Evolutionary conservation across 140 eudicot species (phyloP).

Genomic region (Stevia rebaudiana): DNA sequence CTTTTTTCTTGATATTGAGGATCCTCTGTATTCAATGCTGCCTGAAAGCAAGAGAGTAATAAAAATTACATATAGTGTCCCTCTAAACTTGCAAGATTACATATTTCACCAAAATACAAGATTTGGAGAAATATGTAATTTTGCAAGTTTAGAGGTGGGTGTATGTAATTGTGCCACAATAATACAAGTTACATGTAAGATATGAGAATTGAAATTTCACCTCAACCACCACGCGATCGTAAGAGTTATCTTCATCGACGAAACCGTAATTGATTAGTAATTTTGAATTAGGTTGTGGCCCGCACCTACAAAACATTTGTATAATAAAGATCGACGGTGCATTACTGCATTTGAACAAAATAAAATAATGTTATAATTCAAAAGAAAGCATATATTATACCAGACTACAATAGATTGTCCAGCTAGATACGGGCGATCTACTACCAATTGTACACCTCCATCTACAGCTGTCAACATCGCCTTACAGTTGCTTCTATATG

Average conservation of each 20-base stretch:
- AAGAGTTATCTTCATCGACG: conserved; percentile 86
- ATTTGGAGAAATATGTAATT: too few species aligned
- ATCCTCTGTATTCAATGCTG: conserved; percentile 88
- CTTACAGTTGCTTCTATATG: conserved; percentile 69
- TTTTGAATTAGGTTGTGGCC: conserved; percentile 95
- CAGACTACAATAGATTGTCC: conserved; percentile 91
- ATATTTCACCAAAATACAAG: too few species aligned
- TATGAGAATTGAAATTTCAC: conserved; percentile 31
- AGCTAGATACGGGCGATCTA: conserved; percentile 79
- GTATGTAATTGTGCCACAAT: too few species aligned
- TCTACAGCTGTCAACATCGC: conserved; percentile 94
- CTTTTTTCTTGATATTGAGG: conserved; percentile 97
- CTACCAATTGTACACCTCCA: conserved; percentile 82
- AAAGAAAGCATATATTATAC: conserved; percentile 39
- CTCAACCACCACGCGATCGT: conserved; percentile 74
- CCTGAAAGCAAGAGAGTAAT: conserved; percentile 39
- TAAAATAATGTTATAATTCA: background rate
- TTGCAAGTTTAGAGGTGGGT: too few species aligned
- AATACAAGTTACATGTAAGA: conserved; percentile 1
- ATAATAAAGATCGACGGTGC: background rate
- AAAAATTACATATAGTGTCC: conserved; percentile 10
- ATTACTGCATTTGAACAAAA: too few species aligned
- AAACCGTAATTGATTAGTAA: conserved; percentile 89
- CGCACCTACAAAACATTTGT: conserved; percentile 59
- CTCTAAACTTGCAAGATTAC: too few species aligned